phyloP scores from a whole-genome alignment of 225 moss, liverwort and hornwort species.

The Anthoceros angustus region DNA sequence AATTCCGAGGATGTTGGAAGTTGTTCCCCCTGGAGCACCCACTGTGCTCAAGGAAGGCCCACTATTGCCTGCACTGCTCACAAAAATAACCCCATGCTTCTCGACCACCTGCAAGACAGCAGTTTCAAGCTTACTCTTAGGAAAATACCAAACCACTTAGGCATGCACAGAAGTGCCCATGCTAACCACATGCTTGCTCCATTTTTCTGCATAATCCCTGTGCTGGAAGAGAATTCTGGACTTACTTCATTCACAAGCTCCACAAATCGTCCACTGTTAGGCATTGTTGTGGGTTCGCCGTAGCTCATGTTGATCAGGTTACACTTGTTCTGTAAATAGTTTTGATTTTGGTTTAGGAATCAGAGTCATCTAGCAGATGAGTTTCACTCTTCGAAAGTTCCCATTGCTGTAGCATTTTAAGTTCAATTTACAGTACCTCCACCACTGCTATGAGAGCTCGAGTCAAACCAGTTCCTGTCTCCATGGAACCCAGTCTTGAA shows the following conservation, averaged over 20 bases:
- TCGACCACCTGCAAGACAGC: constrained; percentile 47
- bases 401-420: neutral
- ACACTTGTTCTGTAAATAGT: constrained; percentile 56
- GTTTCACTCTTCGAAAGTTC: neutral
- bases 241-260: constrained; percentile 80
- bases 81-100: constrained; percentile 85
- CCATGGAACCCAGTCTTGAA: constrained; percentile 83
- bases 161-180: too few relatives aligned
- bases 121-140: neutral
- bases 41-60: constrained; percentile 94
- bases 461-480: constrained; percentile 89
- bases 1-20: constrained; percentile 73
- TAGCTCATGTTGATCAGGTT: constrained; percentile 99
- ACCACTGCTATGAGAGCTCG: constrained; percentile 87
- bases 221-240: neutral
- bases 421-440: constrained; percentile 31
- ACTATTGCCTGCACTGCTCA: constrained; percentile 94
- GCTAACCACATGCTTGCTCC: too few relatives aligned
- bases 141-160: neutral
- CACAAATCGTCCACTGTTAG: constrained; percentile 84
- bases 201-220: neutral
- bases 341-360: neutral
- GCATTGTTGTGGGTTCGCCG: constrained; percentile 70
- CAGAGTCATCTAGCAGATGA: neutral
- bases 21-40: constrained; percentile 85